A percentile compares a stretch with the other conserved stretches of the same genome.
Conservation (phyloP, 148 eudicot species). For the Arctostaphylos glauca region DNA sequence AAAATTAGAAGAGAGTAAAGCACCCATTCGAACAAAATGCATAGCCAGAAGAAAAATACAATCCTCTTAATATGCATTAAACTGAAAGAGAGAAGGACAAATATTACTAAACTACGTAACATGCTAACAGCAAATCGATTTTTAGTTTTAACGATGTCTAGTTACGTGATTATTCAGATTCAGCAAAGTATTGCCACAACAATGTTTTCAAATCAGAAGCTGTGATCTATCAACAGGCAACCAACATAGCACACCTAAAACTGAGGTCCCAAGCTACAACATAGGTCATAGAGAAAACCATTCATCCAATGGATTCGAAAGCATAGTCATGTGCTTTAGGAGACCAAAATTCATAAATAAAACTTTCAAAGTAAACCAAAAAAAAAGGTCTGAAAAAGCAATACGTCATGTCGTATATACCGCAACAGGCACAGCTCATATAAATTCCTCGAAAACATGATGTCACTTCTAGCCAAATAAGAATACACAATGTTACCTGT, state of each 20-base stretch:
- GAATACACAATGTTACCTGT: neutral
- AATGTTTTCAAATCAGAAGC: neutral
- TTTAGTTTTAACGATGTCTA: neutral
- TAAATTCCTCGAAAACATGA: neutral
- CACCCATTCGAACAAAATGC: neutral
- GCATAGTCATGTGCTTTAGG: neutral
- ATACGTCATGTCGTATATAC: too few species aligned
- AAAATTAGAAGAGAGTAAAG: neutral
- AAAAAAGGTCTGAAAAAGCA: neutral
- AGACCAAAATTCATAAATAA: neutral
- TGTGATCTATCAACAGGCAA: neutral
- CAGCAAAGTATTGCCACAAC: neutral
- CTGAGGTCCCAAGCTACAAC: constrained; percentile 4
- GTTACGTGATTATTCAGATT: neutral
- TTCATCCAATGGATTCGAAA: neutral
- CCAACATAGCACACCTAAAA: neutral
- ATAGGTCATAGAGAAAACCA: neutral
- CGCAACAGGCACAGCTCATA: neutral
- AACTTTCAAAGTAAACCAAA: neutral
- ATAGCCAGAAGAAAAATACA: neutral
- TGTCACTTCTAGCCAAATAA: neutral
- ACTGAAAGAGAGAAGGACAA: neutral
- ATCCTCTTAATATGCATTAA: neutral
- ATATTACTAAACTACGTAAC: neutral
- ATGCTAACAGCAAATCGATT: neutral